Percentiles rank a stretch among this genome's conserved stretches.
Evolutionary conservation across 345 rosid genomes (phyloP).

Genomic region (Capsella bursapastoris): DNA sequence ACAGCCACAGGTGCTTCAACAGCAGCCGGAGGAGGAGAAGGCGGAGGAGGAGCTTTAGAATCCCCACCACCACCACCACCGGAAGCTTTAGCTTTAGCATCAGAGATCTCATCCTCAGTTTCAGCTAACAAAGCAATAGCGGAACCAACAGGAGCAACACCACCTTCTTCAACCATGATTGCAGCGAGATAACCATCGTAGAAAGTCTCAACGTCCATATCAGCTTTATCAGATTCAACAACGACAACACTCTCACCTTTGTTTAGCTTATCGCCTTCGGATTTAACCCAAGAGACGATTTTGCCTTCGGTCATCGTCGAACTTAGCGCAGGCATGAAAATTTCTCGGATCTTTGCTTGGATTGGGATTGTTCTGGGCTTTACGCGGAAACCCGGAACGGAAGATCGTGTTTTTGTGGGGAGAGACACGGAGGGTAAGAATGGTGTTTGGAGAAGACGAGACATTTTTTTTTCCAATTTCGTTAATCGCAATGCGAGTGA

Average conservation of each 20-base stretch:
- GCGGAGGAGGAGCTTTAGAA: not conserved
- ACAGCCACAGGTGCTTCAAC: slow-evolving; percentile 10
- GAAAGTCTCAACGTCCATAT: slow-evolving; percentile 98
- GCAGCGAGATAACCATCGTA: slow-evolving; percentile 94
- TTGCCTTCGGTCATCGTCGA: slow-evolving; percentile 97
- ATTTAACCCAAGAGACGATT: slow-evolving; percentile 91
- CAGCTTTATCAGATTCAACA: slow-evolving; percentile 96
- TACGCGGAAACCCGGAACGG: slow-evolving; percentile 33
- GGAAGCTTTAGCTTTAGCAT: slow-evolving; percentile 70
- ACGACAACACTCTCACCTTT: slow-evolving; percentile 96
- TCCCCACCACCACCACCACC: not conserved
- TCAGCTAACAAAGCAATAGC: slow-evolving; percentile 94
- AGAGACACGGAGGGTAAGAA: slow-evolving; percentile 56
- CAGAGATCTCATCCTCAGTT: slow-evolving; percentile 70
- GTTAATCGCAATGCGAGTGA: not conserved
- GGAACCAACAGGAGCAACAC: slow-evolving; percentile 90
- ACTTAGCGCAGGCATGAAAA: slow-evolving; percentile 99
- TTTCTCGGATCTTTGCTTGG: slow-evolving; percentile 88
- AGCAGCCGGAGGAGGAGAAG: slow-evolving; percentile 14
- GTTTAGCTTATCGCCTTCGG: slow-evolving; percentile 87
- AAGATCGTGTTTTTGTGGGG: slow-evolving; percentile 32
- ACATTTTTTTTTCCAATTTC: slow-evolving; percentile 46
- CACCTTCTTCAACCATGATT: slow-evolving; percentile 94
- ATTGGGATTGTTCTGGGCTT: slow-evolving; percentile 37
- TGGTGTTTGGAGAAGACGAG: slow-evolving; percentile 66